Conservation (phyloP, 306 rosid genomes). For the Neltuma alba region DNA sequence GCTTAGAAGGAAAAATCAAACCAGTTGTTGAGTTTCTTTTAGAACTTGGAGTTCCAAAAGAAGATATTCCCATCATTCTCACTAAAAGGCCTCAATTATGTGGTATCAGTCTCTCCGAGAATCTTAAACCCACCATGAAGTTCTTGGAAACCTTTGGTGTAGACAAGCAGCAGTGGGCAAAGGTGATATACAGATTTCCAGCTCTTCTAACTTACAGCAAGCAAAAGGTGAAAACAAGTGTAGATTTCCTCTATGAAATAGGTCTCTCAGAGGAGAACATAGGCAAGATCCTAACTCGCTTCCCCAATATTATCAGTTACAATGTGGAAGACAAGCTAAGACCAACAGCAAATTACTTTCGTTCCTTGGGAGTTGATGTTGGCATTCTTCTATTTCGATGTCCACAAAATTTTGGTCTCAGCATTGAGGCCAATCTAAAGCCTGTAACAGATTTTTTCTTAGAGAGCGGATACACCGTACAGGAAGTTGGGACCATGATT, state of each 20-base stretch:
- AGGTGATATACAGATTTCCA: conserved; percentile 85
- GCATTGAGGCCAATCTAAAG: conserved; percentile 79
- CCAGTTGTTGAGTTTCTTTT: conserved; percentile 91
- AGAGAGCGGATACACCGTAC: conserved; percentile 69
- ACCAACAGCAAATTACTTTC: conserved; percentile 78
- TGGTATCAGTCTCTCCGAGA: conserved; percentile 84
- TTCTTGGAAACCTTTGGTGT: conserved; percentile 82
- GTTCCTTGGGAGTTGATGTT: conserved; percentile 82
- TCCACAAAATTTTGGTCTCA: conserved; percentile 81
- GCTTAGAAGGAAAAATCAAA: conserved; percentile 89
- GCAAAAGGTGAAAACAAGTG: conserved; percentile 63
- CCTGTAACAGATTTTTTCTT: conserved; percentile 78
- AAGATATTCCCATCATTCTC: conserved; percentile 67
- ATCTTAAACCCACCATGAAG: conserved; percentile 82
- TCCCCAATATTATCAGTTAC: conserved; percentile 75
- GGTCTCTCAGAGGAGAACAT: conserved; percentile 73
- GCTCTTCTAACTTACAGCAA: conserved; percentile 80
- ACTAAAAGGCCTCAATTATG: conserved; percentile 89
- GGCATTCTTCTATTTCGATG: conserved; percentile 63
- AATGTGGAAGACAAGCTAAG: conserved; percentile 88
- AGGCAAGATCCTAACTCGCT: conserved; percentile 84
- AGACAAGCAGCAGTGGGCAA: conserved; percentile 91
- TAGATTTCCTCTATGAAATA: conserved; percentile 66
- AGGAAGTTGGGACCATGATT: conserved; percentile 79
- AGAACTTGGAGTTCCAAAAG: conserved; percentile 81